phyloP scores from a whole-genome alignment of 225 moss, liverwort and hornwort species.

The Bryoerythrophyllum caledonicum region DNA sequence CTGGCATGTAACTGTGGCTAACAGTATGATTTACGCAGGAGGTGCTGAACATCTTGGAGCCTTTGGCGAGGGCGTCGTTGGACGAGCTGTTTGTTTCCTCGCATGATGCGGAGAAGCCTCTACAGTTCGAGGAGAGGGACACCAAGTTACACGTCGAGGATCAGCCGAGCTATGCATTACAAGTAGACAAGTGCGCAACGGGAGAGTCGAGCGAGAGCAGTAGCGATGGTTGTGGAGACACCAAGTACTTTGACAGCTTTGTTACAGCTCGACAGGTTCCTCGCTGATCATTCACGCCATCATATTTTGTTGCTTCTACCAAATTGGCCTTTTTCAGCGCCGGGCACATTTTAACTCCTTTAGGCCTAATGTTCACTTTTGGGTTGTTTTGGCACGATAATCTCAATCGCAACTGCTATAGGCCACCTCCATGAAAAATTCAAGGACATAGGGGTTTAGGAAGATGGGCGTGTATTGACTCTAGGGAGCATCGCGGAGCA shows the following conservation, averaged over 20 bases:
- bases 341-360: no score
- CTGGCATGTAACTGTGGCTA: neutral
- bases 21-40: conserved; percentile 22
- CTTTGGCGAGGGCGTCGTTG: conserved; percentile 23
- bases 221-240: conserved; percentile 18
- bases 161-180: neutral
- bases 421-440: no score
- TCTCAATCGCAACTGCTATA: no score
- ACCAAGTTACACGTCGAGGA: neutral
- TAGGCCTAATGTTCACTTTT: no score
- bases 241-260: conserved; percentile 19
- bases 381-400: no score
- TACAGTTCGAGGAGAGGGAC: neutral
- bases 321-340: neutral
- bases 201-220: conserved; percentile 25
- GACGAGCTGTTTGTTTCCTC: neutral
- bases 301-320: neutral
- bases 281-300: neutral
- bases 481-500: no score
- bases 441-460: no score
- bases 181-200: conserved; percentile 17
- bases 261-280: conserved; percentile 24
- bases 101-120: neutral
- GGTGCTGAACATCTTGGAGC: conserved; percentile 38
- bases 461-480: no score